These are phyloP conservation scores for Saccharomyces hybrid DNA, from an alignment of 1,139 yeast species.

Conservation along the genomic window DNA sequence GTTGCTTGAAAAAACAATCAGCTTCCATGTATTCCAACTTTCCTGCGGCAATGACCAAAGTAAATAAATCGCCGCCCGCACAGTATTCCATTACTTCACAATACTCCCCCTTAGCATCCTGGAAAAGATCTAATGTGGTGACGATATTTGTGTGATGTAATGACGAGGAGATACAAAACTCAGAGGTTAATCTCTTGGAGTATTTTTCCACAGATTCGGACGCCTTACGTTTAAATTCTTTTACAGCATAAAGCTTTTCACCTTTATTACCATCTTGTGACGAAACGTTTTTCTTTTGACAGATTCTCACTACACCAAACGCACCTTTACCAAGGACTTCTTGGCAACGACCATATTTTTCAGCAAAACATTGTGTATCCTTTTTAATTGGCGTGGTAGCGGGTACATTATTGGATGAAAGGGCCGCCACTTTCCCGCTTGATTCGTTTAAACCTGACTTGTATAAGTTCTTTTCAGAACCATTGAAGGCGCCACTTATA, in stretches of 20 bases:
- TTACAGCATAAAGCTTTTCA: slow-evolving; percentile 66
- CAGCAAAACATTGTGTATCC: slow-evolving; percentile 36
- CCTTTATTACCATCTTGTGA: slow-evolving; percentile 24
- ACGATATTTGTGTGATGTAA: slow-evolving; percentile 75
- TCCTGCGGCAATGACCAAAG: slow-evolving; percentile 76
- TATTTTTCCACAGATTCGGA: slow-evolving; percentile 53
- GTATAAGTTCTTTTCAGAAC: slow-evolving; percentile 3
- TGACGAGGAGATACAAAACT: slow-evolving; percentile 78
- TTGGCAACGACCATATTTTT: slow-evolving; percentile 68
- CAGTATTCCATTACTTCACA: slow-evolving; percentile 97
- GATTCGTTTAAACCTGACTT: not conserved
- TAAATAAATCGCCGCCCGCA: slow-evolving; percentile 88
- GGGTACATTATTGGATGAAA: not conserved
- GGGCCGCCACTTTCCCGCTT: not conserved
- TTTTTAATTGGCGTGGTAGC: slow-evolving; percentile 8
- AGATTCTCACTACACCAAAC: slow-evolving; percentile 72
- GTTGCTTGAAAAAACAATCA: slow-evolving; percentile 89
- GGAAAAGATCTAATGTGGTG: slow-evolving; percentile 75
- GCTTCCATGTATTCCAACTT: slow-evolving; percentile 81
- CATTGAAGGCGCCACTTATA: slow-evolving; percentile 5
- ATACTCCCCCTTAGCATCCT: slow-evolving; percentile 86
- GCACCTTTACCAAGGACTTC: slow-evolving; percentile 79
- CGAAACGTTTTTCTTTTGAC: slow-evolving; percentile 39
- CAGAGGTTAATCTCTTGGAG: slow-evolving; percentile 68
- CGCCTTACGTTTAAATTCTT: slow-evolving; percentile 58